Evolutionary conservation across 306 rosid genomes (phyloP), one percentile per base, ranked within the genome.

Genomic region (Sesbania bispinosa): DNA sequence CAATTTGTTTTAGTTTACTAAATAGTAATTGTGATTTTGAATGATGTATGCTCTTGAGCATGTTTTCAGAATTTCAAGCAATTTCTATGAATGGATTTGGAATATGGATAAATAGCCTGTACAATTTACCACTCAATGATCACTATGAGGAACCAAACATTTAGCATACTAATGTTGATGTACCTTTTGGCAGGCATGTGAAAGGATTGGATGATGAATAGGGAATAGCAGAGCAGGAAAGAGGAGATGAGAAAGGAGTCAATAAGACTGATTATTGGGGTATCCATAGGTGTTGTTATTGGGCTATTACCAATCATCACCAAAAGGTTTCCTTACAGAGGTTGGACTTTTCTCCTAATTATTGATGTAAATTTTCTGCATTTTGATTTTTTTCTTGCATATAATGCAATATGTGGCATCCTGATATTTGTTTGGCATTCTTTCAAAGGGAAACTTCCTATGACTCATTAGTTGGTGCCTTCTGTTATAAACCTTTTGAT

Each of bases 241-340:
- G 71, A 7, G 7, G 75, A 87, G 88, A 94, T 91, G 99, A 88
- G n/a, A n/a, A n/a, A 61, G 58, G 96, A 91, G 77, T 86, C 99
- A 32, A 81, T 74, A 16, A 97, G 96, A 64, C 80, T 95, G 77
- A 91, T 95, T 14, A 86, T 95, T 66, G 99, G 99, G 77, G 84
- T 91, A 76, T 91, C 97, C 4, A 88, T 89, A 19, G 99, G 99
- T 20, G 93, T 95, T 16, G 97, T 95, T 72, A 89, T 95, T 72
- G 99, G 99, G n/a, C n/a, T n/a, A n/a, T n/a, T n/a, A n/a, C n/a
- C n/a, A n/a, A n/a, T n/a, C n/a, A n/a, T n/a, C n/a, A n/a, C n/a
- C n/a, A n/a, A n/a, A n/a, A n/a, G n/a, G n/a, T n/a, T n/a, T n/a
- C n/a, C n/a, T n/a, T n/a, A n/a, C n/a, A n/a, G n/a, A n/a, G n/a